Conservation (phyloP, 148 eudicot species). For the Dianthus caryophyllus region DNA sequence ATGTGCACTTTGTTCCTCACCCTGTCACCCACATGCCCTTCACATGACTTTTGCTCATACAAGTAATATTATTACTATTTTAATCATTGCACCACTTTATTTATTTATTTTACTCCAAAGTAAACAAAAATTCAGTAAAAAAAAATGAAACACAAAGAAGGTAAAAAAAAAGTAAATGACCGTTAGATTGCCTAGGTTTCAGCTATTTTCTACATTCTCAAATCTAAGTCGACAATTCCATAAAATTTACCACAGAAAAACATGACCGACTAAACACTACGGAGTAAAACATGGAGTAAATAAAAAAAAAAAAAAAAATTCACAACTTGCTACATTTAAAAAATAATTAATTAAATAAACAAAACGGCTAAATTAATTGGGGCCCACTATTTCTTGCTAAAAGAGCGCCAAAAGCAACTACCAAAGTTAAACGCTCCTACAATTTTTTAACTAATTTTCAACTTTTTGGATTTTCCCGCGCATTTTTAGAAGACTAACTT, state of each 20-base stretch:
- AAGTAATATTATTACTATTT: too few relatives aligned
- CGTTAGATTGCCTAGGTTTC: slow-evolving; percentile 37
- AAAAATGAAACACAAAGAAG: not conserved
- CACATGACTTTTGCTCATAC: slow-evolving; percentile 24
- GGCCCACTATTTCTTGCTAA: not conserved
- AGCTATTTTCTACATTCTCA: slow-evolving; percentile 29
- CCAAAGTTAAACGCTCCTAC: not conserved
- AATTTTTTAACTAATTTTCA: not conserved
- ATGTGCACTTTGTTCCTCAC: slow-evolving; percentile 3
- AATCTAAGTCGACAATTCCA: slow-evolving; percentile 28
- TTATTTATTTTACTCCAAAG: not conserved
- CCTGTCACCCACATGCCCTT: slow-evolving; percentile 2
- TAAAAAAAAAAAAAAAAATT: not conserved
- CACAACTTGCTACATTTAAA: slow-evolving; percentile 2
- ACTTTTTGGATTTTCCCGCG: slow-evolving; percentile 10
- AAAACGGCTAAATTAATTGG: slow-evolving; percentile 1
- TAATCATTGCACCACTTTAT: slow-evolving; percentile 11
- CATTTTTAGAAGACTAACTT: slow-evolving; percentile 66
- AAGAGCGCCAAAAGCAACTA: slow-evolving; percentile 38
- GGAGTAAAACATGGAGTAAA: too few relatives aligned
- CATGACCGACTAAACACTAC: not conserved
- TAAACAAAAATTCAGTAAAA: not conserved
- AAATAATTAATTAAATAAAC: slow-evolving; percentile 14
- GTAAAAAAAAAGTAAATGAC: slow-evolving; percentile 19
- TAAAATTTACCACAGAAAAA: slow-evolving; percentile 10